A percentile compares a stretch with the other conserved stretches of the same genome.
These are phyloP conservation scores for Pseudozyma tsukubaensis DNA, from an alignment of 1,284 basidiomycete species.

Conservation along the genomic window DNA sequence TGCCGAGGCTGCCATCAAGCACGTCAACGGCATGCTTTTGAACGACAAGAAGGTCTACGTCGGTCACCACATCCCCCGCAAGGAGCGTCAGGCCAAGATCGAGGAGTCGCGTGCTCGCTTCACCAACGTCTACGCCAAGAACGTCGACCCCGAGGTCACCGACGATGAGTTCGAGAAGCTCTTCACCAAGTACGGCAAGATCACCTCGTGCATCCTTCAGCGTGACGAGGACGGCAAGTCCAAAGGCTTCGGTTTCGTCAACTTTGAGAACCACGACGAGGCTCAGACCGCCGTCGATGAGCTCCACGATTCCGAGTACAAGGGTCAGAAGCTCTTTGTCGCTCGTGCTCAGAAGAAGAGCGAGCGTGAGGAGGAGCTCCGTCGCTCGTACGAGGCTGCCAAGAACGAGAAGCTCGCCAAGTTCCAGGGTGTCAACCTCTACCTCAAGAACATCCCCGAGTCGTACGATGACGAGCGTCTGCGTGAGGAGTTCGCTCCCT, in stretches of 20 bases:
- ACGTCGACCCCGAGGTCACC: constrained; percentile 85
- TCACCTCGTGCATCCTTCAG: constrained; percentile 90
- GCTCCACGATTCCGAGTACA: constrained; percentile 87
- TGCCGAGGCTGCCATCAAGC: constrained; percentile 89
- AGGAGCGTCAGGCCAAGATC: constrained; percentile 83
- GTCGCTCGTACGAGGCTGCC: constrained; percentile 89
- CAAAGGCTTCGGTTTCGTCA: constrained; percentile 99
- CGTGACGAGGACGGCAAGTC: constrained; percentile 80
- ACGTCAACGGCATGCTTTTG: constrained; percentile 98
- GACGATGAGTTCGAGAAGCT: constrained; percentile 89
- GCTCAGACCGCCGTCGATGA: constrained; percentile 89
- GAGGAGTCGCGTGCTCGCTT: constrained; percentile 97
- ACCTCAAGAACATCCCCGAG: constrained; percentile 87
- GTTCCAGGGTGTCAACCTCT: constrained; percentile 98
- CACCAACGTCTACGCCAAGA: constrained; percentile 99
- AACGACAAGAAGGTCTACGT: constrained; percentile 93
- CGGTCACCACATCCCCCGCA: constrained; percentile 96
- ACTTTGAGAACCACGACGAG: constrained; percentile 91
- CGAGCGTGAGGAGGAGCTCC: constrained; percentile 97
- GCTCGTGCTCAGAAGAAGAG: constrained; percentile 98
- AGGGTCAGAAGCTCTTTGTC: constrained; percentile 93
- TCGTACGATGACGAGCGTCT: constrained; percentile 69
- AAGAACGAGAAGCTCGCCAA: constrained; percentile 98
- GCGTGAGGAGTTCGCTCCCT: constrained; percentile 85
- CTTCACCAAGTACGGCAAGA: constrained; percentile 82